phyloP scores from a whole-genome alignment of 2,329 filamentous ascomycete genomes.

The Purpureocillium lavendulum region DNA sequence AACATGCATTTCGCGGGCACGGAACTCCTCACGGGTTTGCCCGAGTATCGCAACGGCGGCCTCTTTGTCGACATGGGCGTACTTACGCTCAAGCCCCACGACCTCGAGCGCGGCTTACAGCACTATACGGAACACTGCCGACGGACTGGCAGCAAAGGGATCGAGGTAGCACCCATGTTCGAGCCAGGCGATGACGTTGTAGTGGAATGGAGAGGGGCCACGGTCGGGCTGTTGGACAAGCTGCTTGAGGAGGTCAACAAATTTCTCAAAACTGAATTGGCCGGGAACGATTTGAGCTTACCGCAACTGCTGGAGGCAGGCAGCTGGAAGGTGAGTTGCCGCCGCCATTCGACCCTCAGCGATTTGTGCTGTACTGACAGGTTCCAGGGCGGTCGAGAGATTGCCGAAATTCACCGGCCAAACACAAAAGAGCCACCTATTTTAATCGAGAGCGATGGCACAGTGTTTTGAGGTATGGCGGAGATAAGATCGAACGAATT shows the following conservation, averaged over 20 bases:
- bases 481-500: background rate
- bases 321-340: slow-evolving; percentile 79
- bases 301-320: slow-evolving; percentile 92
- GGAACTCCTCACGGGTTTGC: slow-evolving; percentile 77
- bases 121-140: slow-evolving; percentile 57
- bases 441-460: slow-evolving; percentile 91
- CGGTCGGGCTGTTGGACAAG: slow-evolving; percentile 50
- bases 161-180: slow-evolving; percentile 50
- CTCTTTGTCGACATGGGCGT: slow-evolving; percentile 80
- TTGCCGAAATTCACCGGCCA: slow-evolving; percentile 88
- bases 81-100: slow-evolving; percentile 63
- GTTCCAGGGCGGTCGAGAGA: slow-evolving; percentile 74
- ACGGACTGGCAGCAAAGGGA: slow-evolving; percentile 56
- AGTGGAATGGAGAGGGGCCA: slow-evolving; percentile 59
- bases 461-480: slow-evolving; percentile 64
- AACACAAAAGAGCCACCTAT: slow-evolving; percentile 97
- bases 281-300: slow-evolving; percentile 64
- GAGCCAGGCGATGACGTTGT: slow-evolving; percentile 52
- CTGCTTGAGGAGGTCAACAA: slow-evolving; percentile 50
- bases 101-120: slow-evolving; percentile 61
- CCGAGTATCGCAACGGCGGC: slow-evolving; percentile 88
- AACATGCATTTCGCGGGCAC: slow-evolving; percentile 73
- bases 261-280: slow-evolving; percentile 53
- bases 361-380: background rate
- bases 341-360: too few relatives aligned